These are phyloP conservation scores for Leptographium procerum DNA, from an alignment of 2,329 filamentous ascomycete species.

Conservation along the genomic window DNA sequence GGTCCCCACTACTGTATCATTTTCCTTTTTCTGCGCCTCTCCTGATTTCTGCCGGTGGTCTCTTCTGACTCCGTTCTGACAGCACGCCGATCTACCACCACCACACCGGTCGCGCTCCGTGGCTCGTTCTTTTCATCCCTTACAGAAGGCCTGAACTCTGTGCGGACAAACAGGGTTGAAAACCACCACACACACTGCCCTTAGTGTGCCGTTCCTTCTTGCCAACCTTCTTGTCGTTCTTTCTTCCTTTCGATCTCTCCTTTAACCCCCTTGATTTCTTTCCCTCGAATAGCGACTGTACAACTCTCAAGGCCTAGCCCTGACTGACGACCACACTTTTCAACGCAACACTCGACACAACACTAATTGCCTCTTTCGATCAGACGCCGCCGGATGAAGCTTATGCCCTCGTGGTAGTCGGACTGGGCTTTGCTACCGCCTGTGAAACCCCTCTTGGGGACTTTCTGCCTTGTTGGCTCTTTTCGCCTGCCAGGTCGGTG, in stretches of 20 bases:
- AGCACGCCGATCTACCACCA: not conserved
- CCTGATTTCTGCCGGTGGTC: not conserved
- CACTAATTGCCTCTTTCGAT: not conserved
- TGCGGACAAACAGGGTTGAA: not conserved
- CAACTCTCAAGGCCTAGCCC: not conserved
- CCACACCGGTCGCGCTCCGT: not conserved
- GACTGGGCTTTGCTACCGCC: not conserved
- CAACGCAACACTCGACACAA: not conserved
- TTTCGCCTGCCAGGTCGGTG: not conserved
- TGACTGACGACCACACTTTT: not conserved
- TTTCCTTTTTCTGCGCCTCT: not conserved
- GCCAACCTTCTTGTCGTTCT: not conserved
- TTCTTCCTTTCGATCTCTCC: not conserved
- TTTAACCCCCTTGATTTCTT: not conserved
- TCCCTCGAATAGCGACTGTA: not conserved
- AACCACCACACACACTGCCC: not conserved
- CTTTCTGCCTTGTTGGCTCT: constrained; percentile 2
- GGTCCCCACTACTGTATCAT: not conserved
- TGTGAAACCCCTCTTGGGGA: not conserved
- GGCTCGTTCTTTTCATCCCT: not conserved
- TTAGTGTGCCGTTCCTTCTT: not conserved
- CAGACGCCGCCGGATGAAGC: not conserved
- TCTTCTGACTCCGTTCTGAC: not conserved
- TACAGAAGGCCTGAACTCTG: not conserved
- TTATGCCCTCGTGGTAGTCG: constrained; percentile 2